Conservation (phyloP, 2,329 filamentous ascomycete genomes). For the Colletotrichum abscissum region DNA sequence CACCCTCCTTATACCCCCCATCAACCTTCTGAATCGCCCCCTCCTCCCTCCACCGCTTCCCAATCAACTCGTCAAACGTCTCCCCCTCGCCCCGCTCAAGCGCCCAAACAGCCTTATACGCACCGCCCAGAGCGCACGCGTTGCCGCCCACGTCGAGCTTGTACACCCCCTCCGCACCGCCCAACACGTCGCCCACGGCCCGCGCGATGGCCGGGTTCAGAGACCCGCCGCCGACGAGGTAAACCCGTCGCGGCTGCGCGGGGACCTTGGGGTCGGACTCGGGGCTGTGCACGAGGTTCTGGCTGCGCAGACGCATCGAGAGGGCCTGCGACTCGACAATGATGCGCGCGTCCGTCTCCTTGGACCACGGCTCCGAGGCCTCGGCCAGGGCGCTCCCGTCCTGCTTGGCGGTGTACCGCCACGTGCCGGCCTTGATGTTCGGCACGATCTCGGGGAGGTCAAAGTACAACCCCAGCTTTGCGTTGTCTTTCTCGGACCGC, state of each 20-base stretch:
- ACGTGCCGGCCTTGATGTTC: conserved; percentile 86
- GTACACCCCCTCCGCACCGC: conserved; percentile 90
- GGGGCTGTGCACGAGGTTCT: conserved; percentile 73
- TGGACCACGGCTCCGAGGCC: conserved; percentile 55
- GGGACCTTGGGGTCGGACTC: conserved; percentile 68
- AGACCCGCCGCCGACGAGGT: conserved; percentile 93
- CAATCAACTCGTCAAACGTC: conserved; percentile 90
- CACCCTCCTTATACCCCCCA: conserved; percentile 79
- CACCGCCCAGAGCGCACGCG: conserved; percentile 91
- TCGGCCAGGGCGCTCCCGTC: conserved; percentile 61
- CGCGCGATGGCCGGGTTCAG: conserved; percentile 90
- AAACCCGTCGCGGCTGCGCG: conserved; percentile 87
- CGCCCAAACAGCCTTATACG: conserved; percentile 97
- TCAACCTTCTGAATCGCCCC: conserved; percentile 86
- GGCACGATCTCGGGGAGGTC: conserved; percentile 95
- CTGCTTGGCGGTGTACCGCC: conserved; percentile 76
- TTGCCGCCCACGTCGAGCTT: conserved; percentile 94
- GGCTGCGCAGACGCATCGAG: conserved; percentile 87
- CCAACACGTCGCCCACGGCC: conserved; percentile 88
- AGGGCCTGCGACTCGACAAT: conserved; percentile 97
- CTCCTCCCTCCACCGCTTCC: conserved; percentile 85
- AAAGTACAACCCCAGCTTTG: conserved; percentile 94
- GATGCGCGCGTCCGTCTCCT: conserved; percentile 79
- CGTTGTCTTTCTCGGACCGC: conserved; percentile 62
- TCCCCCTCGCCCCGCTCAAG: conserved; percentile 75